phyloP scores from a whole-genome alignment of 257 asterid genomes.

The Ballota nigra region DNA sequence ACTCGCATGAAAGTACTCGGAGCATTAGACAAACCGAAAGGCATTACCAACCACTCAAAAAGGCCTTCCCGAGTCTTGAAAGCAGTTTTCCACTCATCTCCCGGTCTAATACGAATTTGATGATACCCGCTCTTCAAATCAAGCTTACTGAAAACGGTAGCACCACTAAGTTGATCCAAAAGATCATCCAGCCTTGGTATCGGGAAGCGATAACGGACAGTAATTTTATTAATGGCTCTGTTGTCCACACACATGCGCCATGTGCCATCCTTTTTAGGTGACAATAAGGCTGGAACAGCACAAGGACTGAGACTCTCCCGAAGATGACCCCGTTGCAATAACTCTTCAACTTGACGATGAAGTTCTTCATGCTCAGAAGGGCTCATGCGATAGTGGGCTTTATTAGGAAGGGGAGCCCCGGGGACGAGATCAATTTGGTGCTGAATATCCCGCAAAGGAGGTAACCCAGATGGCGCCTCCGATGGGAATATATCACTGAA shows the following conservation, averaged over 20 bases:
- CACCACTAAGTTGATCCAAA: neutral
- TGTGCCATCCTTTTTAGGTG: neutral
- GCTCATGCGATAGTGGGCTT: neutral
- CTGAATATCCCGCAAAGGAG: no score
- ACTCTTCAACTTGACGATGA: neutral
- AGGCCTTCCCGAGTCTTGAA: neutral
- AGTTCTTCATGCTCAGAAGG: neutral
- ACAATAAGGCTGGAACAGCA: neutral
- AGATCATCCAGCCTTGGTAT: neutral
- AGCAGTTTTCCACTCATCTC: neutral
- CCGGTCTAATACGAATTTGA: neutral
- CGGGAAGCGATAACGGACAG: neutral
- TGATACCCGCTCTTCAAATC: neutral
- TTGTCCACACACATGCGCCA: neutral
- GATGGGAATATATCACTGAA: no score
- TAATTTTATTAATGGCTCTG: neutral
- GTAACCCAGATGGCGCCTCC: no score
- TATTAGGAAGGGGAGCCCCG: no score
- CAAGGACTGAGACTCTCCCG: neutral
- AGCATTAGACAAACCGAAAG: neutral
- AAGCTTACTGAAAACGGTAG: neutral
- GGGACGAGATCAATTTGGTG: no score
- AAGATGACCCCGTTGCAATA: neutral
- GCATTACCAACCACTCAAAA: neutral
- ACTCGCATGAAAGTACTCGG: no score